phyloP scores from a whole-genome alignment of 257 asterid species.

The Perilla frutescens region DNA sequence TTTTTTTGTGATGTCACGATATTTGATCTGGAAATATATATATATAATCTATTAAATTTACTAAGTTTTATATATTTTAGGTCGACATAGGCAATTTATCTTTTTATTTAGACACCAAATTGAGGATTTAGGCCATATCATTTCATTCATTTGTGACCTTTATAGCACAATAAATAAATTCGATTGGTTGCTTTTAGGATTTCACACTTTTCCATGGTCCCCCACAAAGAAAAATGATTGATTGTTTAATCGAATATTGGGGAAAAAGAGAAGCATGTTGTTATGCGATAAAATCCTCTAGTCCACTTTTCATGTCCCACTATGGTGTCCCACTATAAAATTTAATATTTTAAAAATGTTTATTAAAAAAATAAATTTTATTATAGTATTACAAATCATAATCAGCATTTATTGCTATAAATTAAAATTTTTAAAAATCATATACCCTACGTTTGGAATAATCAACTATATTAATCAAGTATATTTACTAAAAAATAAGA shows the following conservation, averaged over 20 bases:
- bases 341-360: no score
- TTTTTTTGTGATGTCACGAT: background rate
- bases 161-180: slow-evolving; percentile 17
- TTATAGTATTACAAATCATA: no score
- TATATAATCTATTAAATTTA: background rate
- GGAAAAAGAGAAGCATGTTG: slow-evolving; percentile 29
- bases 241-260: slow-evolving; percentile 14
- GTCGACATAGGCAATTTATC: background rate
- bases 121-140: background rate
- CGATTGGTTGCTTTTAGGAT: slow-evolving; percentile 33
- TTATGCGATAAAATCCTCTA: no score
- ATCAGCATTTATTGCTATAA: no score
- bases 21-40: background rate
- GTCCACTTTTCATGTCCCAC: no score
- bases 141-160: background rate
- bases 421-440: no score
- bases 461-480: no score
- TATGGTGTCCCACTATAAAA: no score
- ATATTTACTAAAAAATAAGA: no score
- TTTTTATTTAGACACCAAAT: background rate
- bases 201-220: slow-evolving; percentile 33
- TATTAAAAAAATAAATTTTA: no score
- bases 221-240: slow-evolving; percentile 28
- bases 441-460: no score
- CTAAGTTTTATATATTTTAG: background rate